Evolutionary conservation across 331 rosid genomes (phyloP).

Genomic region (Stylosanthes scabra): DNA sequence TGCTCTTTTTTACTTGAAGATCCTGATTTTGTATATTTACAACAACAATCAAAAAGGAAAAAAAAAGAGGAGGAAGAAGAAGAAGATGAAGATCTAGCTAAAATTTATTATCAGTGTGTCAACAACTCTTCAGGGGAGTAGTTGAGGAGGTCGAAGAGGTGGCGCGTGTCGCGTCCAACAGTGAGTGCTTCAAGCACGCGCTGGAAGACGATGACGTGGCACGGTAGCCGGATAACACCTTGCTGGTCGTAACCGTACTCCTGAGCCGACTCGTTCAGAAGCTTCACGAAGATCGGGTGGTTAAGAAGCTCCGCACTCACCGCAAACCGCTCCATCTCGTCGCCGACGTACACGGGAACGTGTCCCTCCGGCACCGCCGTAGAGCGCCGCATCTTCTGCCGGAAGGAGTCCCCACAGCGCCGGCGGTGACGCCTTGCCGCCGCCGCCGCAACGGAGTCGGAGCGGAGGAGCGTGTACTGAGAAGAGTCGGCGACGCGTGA

Average conservation of each 20-base stretch:
- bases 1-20: not conserved
- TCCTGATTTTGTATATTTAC: constrained; percentile 54
- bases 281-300: constrained; percentile 86
- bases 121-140: constrained; percentile 51
- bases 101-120: constrained; percentile 32
- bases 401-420: constrained; percentile 47
- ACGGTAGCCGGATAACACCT: constrained; percentile 87
- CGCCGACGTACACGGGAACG: constrained; percentile 95
- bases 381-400: constrained; percentile 41
- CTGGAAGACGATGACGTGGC: constrained; percentile 79
- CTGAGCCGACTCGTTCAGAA: constrained; percentile 78
- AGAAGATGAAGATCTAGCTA: constrained; percentile 35
- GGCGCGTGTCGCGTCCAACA: constrained; percentile 59
- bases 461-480: constrained; percentile 78
- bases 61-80: not conserved
- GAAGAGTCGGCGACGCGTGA: constrained; percentile 92
- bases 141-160: constrained; percentile 56
- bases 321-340: constrained; percentile 88
- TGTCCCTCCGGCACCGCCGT: constrained; percentile 70
- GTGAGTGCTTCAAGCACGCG: constrained; percentile 80
- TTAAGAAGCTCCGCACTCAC: constrained; percentile 78
- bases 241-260: constrained; percentile 93
- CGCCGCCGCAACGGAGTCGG: constrained; percentile 32
- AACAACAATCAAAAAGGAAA: constrained; percentile 12
- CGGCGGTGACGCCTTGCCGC: constrained; percentile 29